A percentile compares a stretch with the other conserved stretches of the same genome.
These are phyloP conservation scores for Scheffersomyces segobiensis DNA, from an alignment of 1,139 yeast species.

Conservation along the genomic window DNA sequence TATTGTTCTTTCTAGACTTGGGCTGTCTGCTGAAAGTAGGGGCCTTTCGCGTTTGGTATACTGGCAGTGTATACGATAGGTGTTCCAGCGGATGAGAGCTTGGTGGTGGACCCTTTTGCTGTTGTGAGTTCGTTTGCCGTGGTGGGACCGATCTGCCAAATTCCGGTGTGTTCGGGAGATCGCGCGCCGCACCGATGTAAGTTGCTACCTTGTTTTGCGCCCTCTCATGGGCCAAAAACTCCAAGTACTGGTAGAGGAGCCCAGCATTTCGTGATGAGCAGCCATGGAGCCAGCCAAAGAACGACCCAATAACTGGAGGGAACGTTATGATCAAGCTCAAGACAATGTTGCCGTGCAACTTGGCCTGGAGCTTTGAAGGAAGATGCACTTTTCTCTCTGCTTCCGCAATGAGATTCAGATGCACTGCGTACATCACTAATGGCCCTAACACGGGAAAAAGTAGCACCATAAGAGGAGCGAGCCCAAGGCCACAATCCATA, in stretches of 20 bases:
- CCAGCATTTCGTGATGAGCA: slow-evolving; percentile 93
- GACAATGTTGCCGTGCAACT: slow-evolving; percentile 71
- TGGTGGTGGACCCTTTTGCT: neutral
- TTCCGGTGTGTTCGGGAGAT: neutral
- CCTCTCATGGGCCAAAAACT: slow-evolving; percentile 34
- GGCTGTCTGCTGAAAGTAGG: slow-evolving; percentile 2
- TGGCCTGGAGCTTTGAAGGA: slow-evolving; percentile 61
- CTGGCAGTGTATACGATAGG: neutral
- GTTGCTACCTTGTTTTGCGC: slow-evolving; percentile 19
- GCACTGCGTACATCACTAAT: slow-evolving; percentile 72
- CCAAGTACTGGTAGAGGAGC: slow-evolving; percentile 54
- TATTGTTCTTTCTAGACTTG: slow-evolving; percentile 1
- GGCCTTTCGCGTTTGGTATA: slow-evolving; percentile 1
- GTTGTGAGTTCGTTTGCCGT: neutral
- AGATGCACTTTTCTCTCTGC: slow-evolving; percentile 57
- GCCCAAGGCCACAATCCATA: slow-evolving; percentile 74
- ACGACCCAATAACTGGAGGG: slow-evolving; percentile 76
- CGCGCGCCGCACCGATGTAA: slow-evolving; percentile 19
- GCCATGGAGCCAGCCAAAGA: slow-evolving; percentile 77
- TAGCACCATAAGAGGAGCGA: slow-evolving; percentile 66
- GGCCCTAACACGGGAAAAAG: slow-evolving; percentile 81
- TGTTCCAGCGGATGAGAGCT: neutral
- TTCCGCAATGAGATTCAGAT: slow-evolving; percentile 59
- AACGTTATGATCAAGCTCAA: slow-evolving; percentile 72
- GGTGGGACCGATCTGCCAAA: neutral